Conservation (phyloP, 106 monocot species). For the Agapanthus africanus region DNA sequence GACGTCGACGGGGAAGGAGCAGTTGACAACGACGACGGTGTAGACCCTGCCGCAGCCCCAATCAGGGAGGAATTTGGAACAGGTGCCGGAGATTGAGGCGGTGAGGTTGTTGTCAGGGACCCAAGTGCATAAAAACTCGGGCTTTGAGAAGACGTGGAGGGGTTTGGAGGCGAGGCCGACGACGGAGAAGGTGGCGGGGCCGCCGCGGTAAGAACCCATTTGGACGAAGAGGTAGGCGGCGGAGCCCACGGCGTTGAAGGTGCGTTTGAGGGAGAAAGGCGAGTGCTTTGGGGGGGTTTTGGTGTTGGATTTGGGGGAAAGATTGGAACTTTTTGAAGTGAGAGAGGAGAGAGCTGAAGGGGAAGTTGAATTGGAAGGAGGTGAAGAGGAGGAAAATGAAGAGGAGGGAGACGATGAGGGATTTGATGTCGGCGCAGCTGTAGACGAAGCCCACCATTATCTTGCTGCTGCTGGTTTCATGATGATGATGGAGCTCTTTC, state of each 20-base stretch:
- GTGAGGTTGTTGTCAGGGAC: conserved; percentile 10
- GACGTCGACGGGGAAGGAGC: conserved; percentile 41
- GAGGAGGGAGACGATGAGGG: not conserved
- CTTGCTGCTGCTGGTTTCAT: conserved; percentile 11
- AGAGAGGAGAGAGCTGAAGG: not conserved
- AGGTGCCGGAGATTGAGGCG: conserved; percentile 4
- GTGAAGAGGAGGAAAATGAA: not conserved
- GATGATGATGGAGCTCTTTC: not conserved
- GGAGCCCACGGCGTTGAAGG: conserved; percentile 45
- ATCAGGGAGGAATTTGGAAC: conserved; percentile 61
- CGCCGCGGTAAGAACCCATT: conserved; percentile 75
- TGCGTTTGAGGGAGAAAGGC: conserved; percentile 16
- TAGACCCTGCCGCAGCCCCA: conserved; percentile 83
- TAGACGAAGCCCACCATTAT: conserved; percentile 21
- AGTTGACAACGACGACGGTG: conserved; percentile 79
- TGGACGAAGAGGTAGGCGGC: conserved; percentile 74
- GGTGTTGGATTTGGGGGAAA: not conserved
- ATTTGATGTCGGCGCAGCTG: conserved; percentile 47
- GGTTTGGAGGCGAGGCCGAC: conserved; percentile 75
- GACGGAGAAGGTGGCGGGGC: conserved; percentile 56
- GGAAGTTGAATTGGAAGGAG: not conserved
- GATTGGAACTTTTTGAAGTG: not conserved
- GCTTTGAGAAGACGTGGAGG: conserved; percentile 52
- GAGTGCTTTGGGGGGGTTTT: not conserved
- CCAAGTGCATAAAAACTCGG: conserved; percentile 61